phyloP scores from a whole-genome alignment of 2,329 filamentous ascomycete genomes.

The Nemania sp. region DNA sequence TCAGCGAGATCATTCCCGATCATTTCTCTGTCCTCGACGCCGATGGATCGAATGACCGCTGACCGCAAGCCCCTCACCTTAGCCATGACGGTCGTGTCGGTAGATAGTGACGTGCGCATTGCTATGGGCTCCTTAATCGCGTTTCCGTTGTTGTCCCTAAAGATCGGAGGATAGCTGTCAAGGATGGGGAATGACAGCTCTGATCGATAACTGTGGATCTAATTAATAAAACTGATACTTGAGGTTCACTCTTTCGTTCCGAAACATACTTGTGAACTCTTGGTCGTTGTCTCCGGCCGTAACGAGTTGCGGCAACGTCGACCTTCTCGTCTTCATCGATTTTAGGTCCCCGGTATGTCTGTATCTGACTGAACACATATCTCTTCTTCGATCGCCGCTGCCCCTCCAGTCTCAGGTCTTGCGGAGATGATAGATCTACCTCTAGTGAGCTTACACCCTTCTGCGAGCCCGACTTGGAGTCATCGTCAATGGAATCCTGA shows the following conservation, averaged over 20 bases:
- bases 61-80: slow-evolving; percentile 68
- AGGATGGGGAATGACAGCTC: slow-evolving; percentile 72
- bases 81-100: slow-evolving; percentile 72
- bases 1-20: slow-evolving; percentile 81
- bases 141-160: slow-evolving; percentile 50
- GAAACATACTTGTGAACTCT: slow-evolving; percentile 40
- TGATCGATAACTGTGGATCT: slow-evolving; percentile 50
- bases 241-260: not conserved
- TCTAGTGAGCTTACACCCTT: slow-evolving; percentile 42
- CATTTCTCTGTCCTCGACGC: slow-evolving; percentile 78
- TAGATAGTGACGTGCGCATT: slow-evolving; percentile 66
- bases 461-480: slow-evolving; percentile 33
- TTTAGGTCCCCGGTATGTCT: slow-evolving; percentile 39
- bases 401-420: slow-evolving; percentile 40
- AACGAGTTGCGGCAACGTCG: slow-evolving; percentile 11
- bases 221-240: slow-evolving; percentile 6
- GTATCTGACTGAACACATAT: slow-evolving; percentile 49
- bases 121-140: slow-evolving; percentile 47
- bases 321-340: slow-evolving; percentile 35
- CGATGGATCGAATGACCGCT: slow-evolving; percentile 64
- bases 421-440: slow-evolving; percentile 46
- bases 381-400: slow-evolving; percentile 35
- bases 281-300: slow-evolving; percentile 28
- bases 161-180: slow-evolving; percentile 82
- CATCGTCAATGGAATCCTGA: slow-evolving; percentile 38